These are phyloP conservation scores for Pestalotiopsis sp. DNA, from an alignment of 2,329 filamentous ascomycete species.

Conservation along the genomic window DNA sequence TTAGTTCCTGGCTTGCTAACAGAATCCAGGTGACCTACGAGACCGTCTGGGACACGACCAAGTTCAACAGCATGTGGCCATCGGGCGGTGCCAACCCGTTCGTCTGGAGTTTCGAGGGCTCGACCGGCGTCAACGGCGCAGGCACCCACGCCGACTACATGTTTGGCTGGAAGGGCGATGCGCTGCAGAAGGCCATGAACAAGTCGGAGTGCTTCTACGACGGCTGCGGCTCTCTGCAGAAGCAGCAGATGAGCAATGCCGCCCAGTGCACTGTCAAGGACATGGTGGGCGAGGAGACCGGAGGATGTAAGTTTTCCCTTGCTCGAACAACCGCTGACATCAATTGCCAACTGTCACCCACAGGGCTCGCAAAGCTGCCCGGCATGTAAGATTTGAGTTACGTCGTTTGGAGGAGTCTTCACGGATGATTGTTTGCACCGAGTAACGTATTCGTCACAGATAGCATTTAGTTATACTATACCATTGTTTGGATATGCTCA, in stretches of 20 bases:
- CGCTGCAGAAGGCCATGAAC: slow-evolving; percentile 35
- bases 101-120: slow-evolving; percentile 28
- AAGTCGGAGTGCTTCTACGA: slow-evolving; percentile 34
- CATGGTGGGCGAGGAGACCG: slow-evolving; percentile 27
- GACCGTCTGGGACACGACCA: slow-evolving; percentile 45
- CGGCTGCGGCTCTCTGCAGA: slow-evolving; percentile 31
- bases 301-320: slow-evolving; percentile 26
- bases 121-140: slow-evolving; percentile 33
- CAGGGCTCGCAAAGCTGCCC: neutral
- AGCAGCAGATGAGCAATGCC: slow-evolving; percentile 28
- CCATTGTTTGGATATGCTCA: neutral
- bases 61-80: slow-evolving; percentile 40
- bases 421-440: no score
- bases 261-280: slow-evolving; percentile 27
- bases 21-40: slow-evolving; percentile 36
- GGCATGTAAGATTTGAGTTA: neutral
- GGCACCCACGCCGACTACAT: slow-evolving; percentile 42
- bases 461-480: neutral
- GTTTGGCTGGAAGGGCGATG: slow-evolving; percentile 37
- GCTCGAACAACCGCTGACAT: neutral
- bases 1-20: neutral
- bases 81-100: slow-evolving; percentile 36
- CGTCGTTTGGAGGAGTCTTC: neutral
- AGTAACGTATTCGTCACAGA: no score
- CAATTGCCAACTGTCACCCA: neutral